Evolutionary conservation across 495 filamentous ascomycete genomes (phyloP), one percentile per base, ranked within the genome.

Genomic region (Xylaria palmicola): DNA sequence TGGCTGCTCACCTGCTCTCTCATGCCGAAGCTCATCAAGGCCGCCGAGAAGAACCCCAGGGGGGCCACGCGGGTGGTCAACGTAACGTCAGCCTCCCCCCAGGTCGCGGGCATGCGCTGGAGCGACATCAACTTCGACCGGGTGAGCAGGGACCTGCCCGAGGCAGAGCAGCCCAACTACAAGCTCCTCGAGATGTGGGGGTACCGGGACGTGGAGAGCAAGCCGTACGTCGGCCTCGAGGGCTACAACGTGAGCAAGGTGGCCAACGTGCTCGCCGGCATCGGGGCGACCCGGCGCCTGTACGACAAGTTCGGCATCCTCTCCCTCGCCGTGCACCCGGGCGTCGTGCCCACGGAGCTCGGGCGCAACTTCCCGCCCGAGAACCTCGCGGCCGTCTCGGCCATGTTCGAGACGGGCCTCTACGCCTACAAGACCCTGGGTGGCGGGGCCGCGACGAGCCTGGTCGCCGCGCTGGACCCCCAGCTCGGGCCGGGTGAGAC

Each of bases 201-300:
- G 9, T 65, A 69, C 24, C 22, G 49, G 1, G 69, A 73, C 72
- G 7, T 59, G 55, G 37, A 72, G 55, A 7, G 65, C 54, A 72
- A 24, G 24, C 41, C 68, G 13, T 86, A 86, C 58, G 52, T 79
- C 15, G 66, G 72, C 6, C 74, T 75, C 62, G 60, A 66, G 27
- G 77, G 70, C 15, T 83, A 85, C 63, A 82, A 73, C 41, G 72
- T 78, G 52, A 79, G 81, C 58, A 85, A 85, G 63, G 68, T 81
- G 4, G 82, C 81, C 24, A 84, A 81, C 40, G 69, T 83, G 20
- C 65, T 84, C 30, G 83, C 84, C 39, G 71, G 77, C 1, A 64
- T 76, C 15, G 77, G 64, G 0, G 59, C 79, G 8, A 73, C 71
- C 12, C 48, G 54, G 20, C 76, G 71, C 45, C 62, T 83, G 22